Conservation (phyloP, 2,329 filamentous ascomycete genomes). For the Arthrinium phaeospermum region DNA sequence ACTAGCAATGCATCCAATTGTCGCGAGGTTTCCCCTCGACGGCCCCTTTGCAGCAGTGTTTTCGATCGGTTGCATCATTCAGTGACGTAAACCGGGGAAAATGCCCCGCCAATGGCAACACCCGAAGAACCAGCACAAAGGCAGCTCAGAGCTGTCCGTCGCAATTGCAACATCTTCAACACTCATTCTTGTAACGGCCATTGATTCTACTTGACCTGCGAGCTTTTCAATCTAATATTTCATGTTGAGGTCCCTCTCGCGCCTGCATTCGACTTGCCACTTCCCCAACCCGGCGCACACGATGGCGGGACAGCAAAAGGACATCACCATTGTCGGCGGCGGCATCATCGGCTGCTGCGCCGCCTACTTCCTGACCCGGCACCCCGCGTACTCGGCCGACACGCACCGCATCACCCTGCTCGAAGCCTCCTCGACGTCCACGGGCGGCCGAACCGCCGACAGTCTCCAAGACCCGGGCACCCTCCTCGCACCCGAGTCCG, state of each 20-base stretch:
- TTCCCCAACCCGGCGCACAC: neutral
- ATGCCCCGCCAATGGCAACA: slow-evolving; percentile 1
- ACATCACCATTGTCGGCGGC: slow-evolving; percentile 59
- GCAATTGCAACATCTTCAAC: neutral
- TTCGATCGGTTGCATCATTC: neutral
- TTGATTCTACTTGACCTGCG: neutral
- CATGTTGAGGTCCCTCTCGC: neutral
- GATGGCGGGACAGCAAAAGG: slow-evolving; percentile 27
- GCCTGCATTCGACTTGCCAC: neutral
- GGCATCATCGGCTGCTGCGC: slow-evolving; percentile 79
- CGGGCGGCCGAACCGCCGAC: slow-evolving; percentile 41
- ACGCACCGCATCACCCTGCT: slow-evolving; percentile 73
- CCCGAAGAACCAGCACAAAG: neutral
- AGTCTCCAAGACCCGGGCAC: slow-evolving; percentile 40
- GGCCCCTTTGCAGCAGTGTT: neutral
- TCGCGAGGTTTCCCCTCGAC: neutral
- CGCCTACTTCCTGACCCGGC: slow-evolving; percentile 76
- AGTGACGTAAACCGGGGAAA: slow-evolving; percentile 15
- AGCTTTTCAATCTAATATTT: neutral
- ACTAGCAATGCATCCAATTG: no score
- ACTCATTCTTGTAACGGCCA: neutral
- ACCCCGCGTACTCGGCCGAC: slow-evolving; percentile 68
- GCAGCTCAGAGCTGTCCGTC: neutral
- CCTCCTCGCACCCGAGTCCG: slow-evolving; percentile 32
- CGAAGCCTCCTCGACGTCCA: slow-evolving; percentile 63